A percentile compares a stretch with the other conserved stretches of the same genome.
Conservation (phyloP, 345 rosid genomes). For the Corchorus capsularis region DNA sequence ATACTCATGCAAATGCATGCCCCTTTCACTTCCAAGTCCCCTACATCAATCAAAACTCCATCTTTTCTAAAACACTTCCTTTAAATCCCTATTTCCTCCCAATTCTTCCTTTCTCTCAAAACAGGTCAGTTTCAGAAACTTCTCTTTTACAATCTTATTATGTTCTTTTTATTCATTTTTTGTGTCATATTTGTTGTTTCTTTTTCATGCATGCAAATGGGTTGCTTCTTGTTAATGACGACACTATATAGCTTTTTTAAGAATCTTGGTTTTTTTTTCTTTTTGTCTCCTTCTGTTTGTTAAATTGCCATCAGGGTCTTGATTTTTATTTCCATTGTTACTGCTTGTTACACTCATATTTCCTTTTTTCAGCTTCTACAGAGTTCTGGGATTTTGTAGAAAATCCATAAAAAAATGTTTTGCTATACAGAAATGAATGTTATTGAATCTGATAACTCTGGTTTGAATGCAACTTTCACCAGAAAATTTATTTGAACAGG, state of each 20-base stretch:
- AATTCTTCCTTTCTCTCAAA: background rate
- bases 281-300: background rate
- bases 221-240: background rate
- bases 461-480: background rate
- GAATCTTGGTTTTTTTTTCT: background rate
- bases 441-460: background rate
- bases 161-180: background rate
- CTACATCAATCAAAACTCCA: background rate
- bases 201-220: conserved; percentile 19
- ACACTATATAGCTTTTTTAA: background rate
- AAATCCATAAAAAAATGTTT: background rate
- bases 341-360: too few relatives aligned
- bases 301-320: background rate
- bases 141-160: background rate
- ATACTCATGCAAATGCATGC: background rate
- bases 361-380: background rate
- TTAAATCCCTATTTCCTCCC: too few relatives aligned
- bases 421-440: background rate
- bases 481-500: background rate
- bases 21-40: background rate
- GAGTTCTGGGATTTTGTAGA: background rate
- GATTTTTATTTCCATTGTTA: background rate
- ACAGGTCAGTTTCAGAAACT: conserved; percentile 1
- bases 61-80: too few relatives aligned
- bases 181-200: background rate